Conservation (phyloP, 345 rosid genomes). For the Syzygium aromaticum region DNA sequence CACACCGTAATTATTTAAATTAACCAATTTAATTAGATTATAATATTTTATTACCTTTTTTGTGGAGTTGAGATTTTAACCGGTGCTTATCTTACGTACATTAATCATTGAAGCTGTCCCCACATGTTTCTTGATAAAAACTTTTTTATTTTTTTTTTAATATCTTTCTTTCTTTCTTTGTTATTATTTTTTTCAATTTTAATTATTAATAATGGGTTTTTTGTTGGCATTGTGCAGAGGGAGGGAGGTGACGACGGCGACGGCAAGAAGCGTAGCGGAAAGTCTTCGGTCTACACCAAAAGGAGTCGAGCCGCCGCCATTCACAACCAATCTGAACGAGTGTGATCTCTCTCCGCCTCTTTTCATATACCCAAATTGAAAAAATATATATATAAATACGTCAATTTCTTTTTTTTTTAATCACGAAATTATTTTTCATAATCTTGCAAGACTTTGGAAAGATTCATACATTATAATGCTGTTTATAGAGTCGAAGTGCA, state of each 20-base stretch:
- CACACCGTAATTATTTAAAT: neutral
- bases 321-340: conserved; percentile 97
- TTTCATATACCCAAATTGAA: neutral
- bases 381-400: neutral
- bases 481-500: neutral
- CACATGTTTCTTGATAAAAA: neutral
- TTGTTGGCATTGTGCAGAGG: conserved; percentile 10
- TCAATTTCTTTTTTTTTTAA: neutral
- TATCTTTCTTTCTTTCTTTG: neutral
- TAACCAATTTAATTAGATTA: neutral
- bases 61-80: neutral
- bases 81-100: neutral
- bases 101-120: neutral
- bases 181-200: neutral
- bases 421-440: neutral
- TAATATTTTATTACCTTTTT: neutral
- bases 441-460: neutral
- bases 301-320: conserved; percentile 92
- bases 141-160: neutral
- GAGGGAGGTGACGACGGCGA: conserved; percentile 29
- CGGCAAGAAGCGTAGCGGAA: conserved; percentile 27
- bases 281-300: conserved; percentile 64
- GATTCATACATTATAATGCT: neutral
- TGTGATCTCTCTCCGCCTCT: conserved; percentile 11
- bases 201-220: neutral